phyloP scores from a whole-genome alignment of 148 eudicot species.

The Arctostaphylos glauca region DNA sequence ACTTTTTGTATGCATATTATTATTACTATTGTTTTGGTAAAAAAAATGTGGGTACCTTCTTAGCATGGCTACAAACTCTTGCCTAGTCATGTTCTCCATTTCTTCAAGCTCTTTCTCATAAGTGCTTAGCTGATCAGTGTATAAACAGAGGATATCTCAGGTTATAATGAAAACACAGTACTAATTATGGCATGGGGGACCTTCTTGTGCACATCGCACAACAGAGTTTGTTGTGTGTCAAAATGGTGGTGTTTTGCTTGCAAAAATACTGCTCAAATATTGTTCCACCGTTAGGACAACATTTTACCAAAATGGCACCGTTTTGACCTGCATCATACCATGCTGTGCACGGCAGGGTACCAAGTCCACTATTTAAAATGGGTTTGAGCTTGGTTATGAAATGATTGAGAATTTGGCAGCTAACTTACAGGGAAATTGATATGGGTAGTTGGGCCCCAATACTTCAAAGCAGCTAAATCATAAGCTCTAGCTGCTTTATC shows the following conservation, averaged over 20 bases:
- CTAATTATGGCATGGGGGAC: background rate
- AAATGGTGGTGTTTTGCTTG: too few relatives aligned
- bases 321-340: too few relatives aligned
- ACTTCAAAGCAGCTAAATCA: conserved; percentile 79
- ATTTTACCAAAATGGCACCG: too few relatives aligned
- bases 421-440: conserved; percentile 66
- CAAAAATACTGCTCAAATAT: too few relatives aligned
- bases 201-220: too few relatives aligned
- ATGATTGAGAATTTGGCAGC: too few relatives aligned
- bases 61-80: conserved; percentile 79
- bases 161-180: background rate
- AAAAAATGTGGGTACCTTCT: conserved; percentile 44
- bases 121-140: conserved; percentile 39
- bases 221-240: too few relatives aligned
- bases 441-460: conserved; percentile 83
- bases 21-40: background rate
- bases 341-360: too few relatives aligned
- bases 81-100: conserved; percentile 78
- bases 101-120: conserved; percentile 75
- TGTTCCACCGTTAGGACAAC: too few relatives aligned
- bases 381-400: background rate
- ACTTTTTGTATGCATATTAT: too few relatives aligned
- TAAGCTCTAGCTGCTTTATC: conserved; percentile 86
- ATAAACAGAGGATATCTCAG: background rate
- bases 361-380: too few relatives aligned